Percentiles rank a stretch among this genome's conserved stretches.
Conservation (phyloP, 73 alveolate genomes). For the Paramecium caudatum region DNA sequence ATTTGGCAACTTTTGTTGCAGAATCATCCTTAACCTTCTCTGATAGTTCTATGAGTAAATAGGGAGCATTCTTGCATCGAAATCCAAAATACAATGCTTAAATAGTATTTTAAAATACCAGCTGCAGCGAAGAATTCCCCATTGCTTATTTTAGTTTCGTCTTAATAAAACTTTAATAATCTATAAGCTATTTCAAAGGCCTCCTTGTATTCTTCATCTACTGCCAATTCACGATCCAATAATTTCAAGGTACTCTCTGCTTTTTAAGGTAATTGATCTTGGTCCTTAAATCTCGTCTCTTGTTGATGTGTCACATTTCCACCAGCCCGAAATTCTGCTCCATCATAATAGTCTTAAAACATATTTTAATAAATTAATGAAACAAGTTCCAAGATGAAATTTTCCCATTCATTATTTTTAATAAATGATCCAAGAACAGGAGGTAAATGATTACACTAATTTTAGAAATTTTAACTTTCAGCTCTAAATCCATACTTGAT, state of each 20-base stretch:
- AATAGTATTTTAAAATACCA: background rate
- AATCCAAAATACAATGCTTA: constrained; percentile 92
- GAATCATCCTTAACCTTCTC: constrained; percentile 86
- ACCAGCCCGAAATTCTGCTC: background rate
- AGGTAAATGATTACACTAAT: background rate
- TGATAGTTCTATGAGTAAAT: constrained; percentile 96
- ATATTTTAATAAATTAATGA: too few relatives aligned
- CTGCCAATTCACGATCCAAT: constrained; percentile 15
- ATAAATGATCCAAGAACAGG: background rate
- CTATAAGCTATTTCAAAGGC: constrained; percentile 16
- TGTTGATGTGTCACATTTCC: background rate
- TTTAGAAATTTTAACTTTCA: constrained; percentile 70
- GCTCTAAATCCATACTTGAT: constrained; percentile 79
- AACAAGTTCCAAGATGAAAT: background rate
- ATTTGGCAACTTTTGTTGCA: constrained; percentile 89
- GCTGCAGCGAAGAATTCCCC: constrained; percentile 53
- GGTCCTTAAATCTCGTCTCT: background rate
- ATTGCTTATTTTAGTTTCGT: constrained; percentile 4
- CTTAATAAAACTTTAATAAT: background rate
- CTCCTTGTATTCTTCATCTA: constrained; percentile 4
- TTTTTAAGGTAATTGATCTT: constrained; percentile 23
- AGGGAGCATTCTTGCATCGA: constrained; percentile 88
- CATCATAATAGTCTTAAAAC: background rate
- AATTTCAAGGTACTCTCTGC: background rate
- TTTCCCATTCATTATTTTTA: background rate